Evolutionary conservation across 176 grass and related monocot species (phyloP).

Genomic region (Neostapfia colusana): DNA sequence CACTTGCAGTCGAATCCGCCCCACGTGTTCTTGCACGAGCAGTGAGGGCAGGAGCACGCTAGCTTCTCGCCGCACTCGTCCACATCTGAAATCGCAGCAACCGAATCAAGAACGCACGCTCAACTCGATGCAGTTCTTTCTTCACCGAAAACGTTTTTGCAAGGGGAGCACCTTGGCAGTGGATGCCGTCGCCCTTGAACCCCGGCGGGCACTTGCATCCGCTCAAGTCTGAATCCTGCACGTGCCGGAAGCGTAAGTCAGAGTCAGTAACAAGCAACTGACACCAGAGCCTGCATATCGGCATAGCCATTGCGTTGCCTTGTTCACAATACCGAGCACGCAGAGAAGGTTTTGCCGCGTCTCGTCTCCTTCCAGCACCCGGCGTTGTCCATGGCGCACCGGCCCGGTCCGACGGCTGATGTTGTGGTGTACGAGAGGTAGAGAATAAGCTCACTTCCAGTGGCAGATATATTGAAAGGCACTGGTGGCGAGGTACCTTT

Average conservation of each 20-base stretch:
- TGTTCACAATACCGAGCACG: conserved; percentile 59
- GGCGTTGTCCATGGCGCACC: conserved; percentile 76
- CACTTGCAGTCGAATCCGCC: conserved; percentile 87
- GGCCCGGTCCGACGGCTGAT: conserved; percentile 71
- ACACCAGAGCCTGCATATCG: neutral
- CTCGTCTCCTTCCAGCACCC: conserved; percentile 76
- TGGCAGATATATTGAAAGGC: neutral
- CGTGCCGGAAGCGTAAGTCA: neutral
- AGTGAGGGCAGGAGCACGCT: conserved; percentile 70
- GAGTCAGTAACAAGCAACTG: neutral
- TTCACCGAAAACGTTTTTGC: neutral
- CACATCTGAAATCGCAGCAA: conserved; percentile 52
- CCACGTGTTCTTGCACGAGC: conserved; percentile 80
- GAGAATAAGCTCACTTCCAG: neutral
- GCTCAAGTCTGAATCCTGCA: conserved; percentile 52
- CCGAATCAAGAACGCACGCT: neutral
- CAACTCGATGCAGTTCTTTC: neutral
- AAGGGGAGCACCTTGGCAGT: conserved; percentile 53
- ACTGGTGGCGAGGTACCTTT: conserved; percentile 38
- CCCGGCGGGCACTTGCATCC: conserved; percentile 74
- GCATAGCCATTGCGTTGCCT: too few relatives aligned
- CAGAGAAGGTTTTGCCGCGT: conserved; percentile 60
- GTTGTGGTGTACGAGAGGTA: neutral
- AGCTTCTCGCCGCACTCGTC: conserved; percentile 78
- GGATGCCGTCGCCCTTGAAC: conserved; percentile 68